Evolutionary conservation across 2,329 filamentous ascomycete species (phyloP).

Genomic region (Cladosporium sp.): DNA sequence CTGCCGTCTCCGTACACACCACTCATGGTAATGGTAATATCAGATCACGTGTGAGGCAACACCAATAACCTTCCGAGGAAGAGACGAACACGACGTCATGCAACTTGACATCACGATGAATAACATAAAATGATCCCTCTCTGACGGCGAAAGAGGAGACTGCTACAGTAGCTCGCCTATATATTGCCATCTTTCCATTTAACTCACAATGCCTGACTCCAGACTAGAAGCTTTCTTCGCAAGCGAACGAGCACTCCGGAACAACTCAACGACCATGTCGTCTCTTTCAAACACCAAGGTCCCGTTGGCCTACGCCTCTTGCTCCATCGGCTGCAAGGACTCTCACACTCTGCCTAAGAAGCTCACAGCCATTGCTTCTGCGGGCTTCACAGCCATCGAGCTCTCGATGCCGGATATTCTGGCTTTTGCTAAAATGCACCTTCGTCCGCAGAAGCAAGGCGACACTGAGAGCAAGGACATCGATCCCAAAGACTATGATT

Average conservation of each 20-base stretch:
- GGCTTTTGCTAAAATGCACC: conserved; percentile 57
- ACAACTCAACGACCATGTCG: conserved; percentile 7
- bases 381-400: conserved; percentile 69
- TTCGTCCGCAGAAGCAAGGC: conserved; percentile 38
- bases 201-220: conserved; percentile 19
- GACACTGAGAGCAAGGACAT: conserved; percentile 41
- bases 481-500: conserved; percentile 58
- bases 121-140: conserved; percentile 13
- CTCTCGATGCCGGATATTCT: conserved; percentile 73
- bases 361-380: conserved; percentile 61
- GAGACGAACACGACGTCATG: conserved; percentile 14
- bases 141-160: neutral
- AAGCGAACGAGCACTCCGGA: conserved; percentile 13
- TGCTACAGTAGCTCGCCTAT: neutral
- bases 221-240: conserved; percentile 21
- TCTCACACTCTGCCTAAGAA: conserved; percentile 59
- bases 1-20: no score
- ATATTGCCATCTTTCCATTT: neutral
- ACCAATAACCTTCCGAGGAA: neutral
- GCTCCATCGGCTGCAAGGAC: conserved; percentile 53
- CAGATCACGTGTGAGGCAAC: neutral
- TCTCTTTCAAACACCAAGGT: conserved; percentile 38
- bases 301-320: conserved; percentile 57
- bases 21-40: neutral
- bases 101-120: conserved; percentile 19